Base-by-base conservation (phyloP, 805 yeast genomes). In the Metschnikowia drakensbergensis region DNA sequence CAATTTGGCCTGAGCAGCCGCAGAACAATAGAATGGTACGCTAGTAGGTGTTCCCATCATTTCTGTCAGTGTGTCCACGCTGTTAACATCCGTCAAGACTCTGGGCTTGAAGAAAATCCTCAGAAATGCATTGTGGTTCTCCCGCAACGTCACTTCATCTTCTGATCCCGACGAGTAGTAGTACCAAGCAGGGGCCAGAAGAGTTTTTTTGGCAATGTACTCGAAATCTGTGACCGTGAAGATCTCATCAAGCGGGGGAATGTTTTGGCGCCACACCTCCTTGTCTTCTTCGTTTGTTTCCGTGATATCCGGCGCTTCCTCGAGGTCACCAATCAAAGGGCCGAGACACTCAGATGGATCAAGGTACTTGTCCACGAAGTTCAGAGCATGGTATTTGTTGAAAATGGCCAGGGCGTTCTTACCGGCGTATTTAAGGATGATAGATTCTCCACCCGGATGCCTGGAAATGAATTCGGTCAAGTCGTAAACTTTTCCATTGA, bases 1-100 rank as follows among this genome's bases (percentile, higher is more conserved):
- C 56, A 92, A 76, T 61, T 84, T 86, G 33, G 96, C 97, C 53
- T 90, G 74, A 0, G 97, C 98, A 5, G 98, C 88, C 1, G 98
- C 98, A 35, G 92, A 78, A 46, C 86, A 81, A 63, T 91, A 92
- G 64, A 92, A 89, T 11, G 98, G 98, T 10, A 83, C 86, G 13
- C 79, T 69, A 1, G 82, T 73, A 45, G 75, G 70, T 17, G 80
- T 61, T n/a, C 97, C 97, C 35, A 92, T 71, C 80, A 92, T 80
- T 5, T 80, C 75, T 7, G 96, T 84, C 8, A 84, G 65, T 30
- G 82, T 65, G 61, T 88, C 95, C 39, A 91, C 78, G 29, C 77
- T 66, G n/a, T 77, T 66, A 11, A 92, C 97, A 66, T 92, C 89
- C 11, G 90, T 88, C 47, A 91, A 71, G 11, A 92, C 76, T 48